Evolutionary conservation across 305 asterid genomes (phyloP), one percentile per base, ranked within the genome.

Genomic region (Fraxinus greggii): DNA sequence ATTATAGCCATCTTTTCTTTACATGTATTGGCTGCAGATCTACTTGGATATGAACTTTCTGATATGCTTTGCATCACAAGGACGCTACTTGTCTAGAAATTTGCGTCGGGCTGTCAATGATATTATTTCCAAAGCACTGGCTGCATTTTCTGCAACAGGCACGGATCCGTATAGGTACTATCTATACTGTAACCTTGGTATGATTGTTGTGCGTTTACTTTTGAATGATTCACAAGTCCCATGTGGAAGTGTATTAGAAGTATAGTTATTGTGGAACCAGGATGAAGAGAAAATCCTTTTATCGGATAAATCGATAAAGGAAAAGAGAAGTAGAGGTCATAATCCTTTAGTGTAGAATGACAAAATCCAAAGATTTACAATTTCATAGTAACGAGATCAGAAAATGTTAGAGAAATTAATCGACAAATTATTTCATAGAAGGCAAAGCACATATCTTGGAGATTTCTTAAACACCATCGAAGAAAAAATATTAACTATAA

Each of bases 1-100:
- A 40, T 79, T 76, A 72, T 74, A 21, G 67, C 56, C 75, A 61
- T 56, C 51, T 10, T 19, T 48, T 32, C 36, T 67, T 85, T 82
- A 81, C 73, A 31, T 72, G 80, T 72, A 77, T 61, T 81, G 61
- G 79, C 83, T 92, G 93, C 97, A 96, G 99, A 90, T 96, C 89
- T 96, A 94, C 86, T 79, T 96, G 93, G 99, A 96, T 85, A 94
- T 96, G 98, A 93, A 94, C 84, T 96, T 96, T 74, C 98, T 96
- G 91, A 90, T 91, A 87, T 92, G 93, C 87, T 96, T 96, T 78
- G 95, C 98, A 79, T 93, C 97, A 32, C 97, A 94, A 90, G 99
- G 99, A 80, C 98, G 98, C 75, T 96, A 93, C 90, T 83, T 96
- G 87, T 96, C 99, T 35, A 91, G 99, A 87, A 93, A 93, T 89